Percentiles rank a stretch among this genome's conserved stretches.
These are phyloP conservation scores for Colletotrichum plurivorum DNA, from an alignment of 2,329 filamentous ascomycete genomes.

Conservation along the genomic window DNA sequence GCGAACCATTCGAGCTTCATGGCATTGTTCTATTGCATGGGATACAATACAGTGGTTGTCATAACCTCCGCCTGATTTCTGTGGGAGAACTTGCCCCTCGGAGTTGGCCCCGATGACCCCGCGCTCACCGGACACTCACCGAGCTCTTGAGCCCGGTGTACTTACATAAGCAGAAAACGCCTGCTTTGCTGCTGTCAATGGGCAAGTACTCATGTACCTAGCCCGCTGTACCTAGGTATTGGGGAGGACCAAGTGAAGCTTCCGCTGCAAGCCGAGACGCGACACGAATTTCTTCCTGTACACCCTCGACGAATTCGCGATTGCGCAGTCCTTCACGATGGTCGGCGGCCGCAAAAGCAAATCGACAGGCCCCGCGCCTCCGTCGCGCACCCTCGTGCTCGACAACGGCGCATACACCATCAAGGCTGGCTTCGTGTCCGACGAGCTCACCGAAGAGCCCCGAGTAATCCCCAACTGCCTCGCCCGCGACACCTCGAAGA, in stretches of 20 bases:
- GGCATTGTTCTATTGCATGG: too few species aligned
- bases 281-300: not conserved
- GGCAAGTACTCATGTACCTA: too few species aligned
- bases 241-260: not conserved
- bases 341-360: slow-evolving; percentile 67
- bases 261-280: slow-evolving; percentile 1
- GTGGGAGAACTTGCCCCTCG: too few species aligned
- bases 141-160: too few species aligned
- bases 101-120: too few species aligned
- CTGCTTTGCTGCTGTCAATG: too few species aligned
- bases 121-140: too few species aligned
- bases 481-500: slow-evolving; percentile 83
- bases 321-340: slow-evolving; percentile 48
- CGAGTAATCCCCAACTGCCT: slow-evolving; percentile 89
- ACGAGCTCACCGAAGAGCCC: slow-evolving; percentile 67
- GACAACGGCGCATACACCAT: slow-evolving; percentile 95
- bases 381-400: slow-evolving; percentile 82
- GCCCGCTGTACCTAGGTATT: too few species aligned
- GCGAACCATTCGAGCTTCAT: too few species aligned
- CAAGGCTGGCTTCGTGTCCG: slow-evolving; percentile 85
- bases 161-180: too few species aligned
- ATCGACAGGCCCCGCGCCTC: slow-evolving; percentile 64
- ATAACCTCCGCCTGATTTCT: too few species aligned
- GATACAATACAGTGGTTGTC: too few species aligned
- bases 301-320: slow-evolving; percentile 2